phyloP scores from a whole-genome alignment of 331 rosid species.

The Dryas integrifolia region DNA sequence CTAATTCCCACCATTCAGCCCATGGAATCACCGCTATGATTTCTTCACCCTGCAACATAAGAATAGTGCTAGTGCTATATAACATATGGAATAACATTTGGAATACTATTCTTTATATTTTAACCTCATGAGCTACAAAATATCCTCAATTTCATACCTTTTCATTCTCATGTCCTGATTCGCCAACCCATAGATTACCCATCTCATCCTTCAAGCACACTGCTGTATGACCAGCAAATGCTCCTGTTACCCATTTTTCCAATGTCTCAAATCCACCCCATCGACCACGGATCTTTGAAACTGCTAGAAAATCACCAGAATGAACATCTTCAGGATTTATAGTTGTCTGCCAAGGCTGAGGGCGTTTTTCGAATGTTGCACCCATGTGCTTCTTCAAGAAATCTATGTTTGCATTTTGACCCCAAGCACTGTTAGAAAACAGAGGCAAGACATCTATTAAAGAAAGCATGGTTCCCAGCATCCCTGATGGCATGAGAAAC shows the following conservation, averaged over 20 bases:
- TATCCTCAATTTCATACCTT: slow-evolving; percentile 42
- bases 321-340: slow-evolving; percentile 80
- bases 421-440: slow-evolving; percentile 86
- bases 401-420: slow-evolving; percentile 68
- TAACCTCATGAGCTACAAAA: background rate
- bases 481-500: slow-evolving; percentile 96
- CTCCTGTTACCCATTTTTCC: slow-evolving; percentile 92
- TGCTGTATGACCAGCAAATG: slow-evolving; percentile 95
- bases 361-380: slow-evolving; percentile 69
- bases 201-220: slow-evolving; percentile 89
- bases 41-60: slow-evolving; percentile 76
- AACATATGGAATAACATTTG: background rate
- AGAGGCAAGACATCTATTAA: slow-evolving; percentile 79
- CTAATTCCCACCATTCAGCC: slow-evolving; percentile 93
- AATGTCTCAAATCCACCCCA: slow-evolving; percentile 97
- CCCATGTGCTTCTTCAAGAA: slow-evolving; percentile 86
- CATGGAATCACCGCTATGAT: slow-evolving; percentile 84
- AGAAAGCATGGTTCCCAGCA: slow-evolving; percentile 83
- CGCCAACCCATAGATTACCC: slow-evolving; percentile 93
- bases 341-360: slow-evolving; percentile 59
- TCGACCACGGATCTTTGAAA: slow-evolving; percentile 90
- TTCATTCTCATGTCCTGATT: slow-evolving; percentile 94
- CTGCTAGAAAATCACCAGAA: slow-evolving; percentile 84
- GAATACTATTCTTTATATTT: background rate
- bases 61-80: too few relatives aligned